Conservation (phyloP, 768 basidiomycete genomes). For the Suillus luteus region DNA sequence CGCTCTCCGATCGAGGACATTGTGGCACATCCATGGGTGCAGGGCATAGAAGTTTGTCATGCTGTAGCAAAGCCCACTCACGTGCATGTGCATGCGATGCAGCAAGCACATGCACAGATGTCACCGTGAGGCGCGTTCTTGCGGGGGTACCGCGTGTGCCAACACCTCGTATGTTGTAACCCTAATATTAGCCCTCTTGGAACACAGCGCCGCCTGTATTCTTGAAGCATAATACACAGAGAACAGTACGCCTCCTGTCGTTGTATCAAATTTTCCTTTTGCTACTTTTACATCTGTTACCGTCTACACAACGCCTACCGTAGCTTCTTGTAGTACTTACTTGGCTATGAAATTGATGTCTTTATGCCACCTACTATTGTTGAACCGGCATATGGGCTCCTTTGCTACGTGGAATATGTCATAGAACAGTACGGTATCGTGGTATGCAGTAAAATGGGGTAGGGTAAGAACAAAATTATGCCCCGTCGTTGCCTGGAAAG, state of each 20-base stretch:
- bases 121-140: conserved; percentile 10
- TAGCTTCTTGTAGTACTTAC: conserved; percentile 24
- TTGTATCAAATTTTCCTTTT: conserved; percentile 15
- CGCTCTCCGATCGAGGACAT: conserved; percentile 80
- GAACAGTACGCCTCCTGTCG: conserved; percentile 19
- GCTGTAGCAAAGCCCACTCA: conserved; percentile 63
- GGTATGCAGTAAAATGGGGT: background rate
- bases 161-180: conserved; percentile 12
- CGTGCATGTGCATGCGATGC: conserved; percentile 68
- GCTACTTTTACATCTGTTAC: conserved; percentile 2
- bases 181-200: conserved; percentile 6
- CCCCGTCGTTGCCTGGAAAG: conserved; percentile 33
- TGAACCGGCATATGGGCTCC: background rate
- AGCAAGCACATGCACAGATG: conserved; percentile 53
- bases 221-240: conserved; percentile 22
- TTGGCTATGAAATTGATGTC: conserved; percentile 9
- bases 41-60: conserved; percentile 82
- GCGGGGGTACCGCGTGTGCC: conserved; percentile 2
- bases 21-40: conserved; percentile 76
- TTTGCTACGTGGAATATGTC: background rate
- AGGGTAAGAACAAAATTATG: conserved; percentile 26
- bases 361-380: background rate
- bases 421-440: conserved; percentile 4
- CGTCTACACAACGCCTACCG: conserved; percentile 17
- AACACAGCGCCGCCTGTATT: conserved; percentile 8